Conservation (phyloP, 169 alveolate genomes). For the Eimeria brunetti region DNA sequence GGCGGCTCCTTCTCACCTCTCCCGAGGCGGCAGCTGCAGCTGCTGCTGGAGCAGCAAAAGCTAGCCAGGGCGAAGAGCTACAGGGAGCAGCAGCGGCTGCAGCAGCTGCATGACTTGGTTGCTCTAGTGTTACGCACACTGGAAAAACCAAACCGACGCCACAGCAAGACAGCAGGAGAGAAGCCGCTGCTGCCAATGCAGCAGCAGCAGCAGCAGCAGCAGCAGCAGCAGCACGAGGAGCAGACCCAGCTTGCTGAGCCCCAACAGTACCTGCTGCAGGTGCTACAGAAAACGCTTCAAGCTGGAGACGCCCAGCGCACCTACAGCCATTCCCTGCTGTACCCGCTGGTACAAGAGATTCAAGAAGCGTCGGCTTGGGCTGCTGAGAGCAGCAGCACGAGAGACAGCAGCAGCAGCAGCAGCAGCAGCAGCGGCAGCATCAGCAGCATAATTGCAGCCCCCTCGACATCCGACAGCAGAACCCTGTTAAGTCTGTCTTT, state of each 20-base stretch:
- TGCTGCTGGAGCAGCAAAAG: constrained; percentile 55
- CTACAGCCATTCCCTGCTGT: constrained; percentile 19
- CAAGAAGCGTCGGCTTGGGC: constrained; percentile 32
- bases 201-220: constrained; percentile 16
- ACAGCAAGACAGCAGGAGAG: constrained; percentile 5
- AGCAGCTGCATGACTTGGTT: constrained; percentile 9
- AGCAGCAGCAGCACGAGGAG: neutral
- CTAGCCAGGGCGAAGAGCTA: neutral
- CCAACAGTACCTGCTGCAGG: constrained; percentile 35
- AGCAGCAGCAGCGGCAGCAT: constrained; percentile 11
- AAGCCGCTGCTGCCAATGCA: neutral
- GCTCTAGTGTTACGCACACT: neutral
- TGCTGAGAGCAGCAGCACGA: constrained; percentile 8
- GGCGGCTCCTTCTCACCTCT: constrained; percentile 15
- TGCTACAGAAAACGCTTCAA: constrained; percentile 31
- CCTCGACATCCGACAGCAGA: neutral
- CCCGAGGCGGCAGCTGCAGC: constrained; percentile 31
- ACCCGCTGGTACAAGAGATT: constrained; percentile 29
- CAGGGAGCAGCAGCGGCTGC: constrained; percentile 49
- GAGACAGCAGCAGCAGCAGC: constrained; percentile 5
- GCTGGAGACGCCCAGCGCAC: constrained; percentile 25
- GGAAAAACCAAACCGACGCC: neutral
- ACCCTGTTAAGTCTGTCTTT: neutral
- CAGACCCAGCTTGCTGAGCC: neutral
- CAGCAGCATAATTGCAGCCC: neutral